Evolutionary conservation across 371 early-diverging fungal genomes (phyloP).

Genomic region (Nematocida major): DNA sequence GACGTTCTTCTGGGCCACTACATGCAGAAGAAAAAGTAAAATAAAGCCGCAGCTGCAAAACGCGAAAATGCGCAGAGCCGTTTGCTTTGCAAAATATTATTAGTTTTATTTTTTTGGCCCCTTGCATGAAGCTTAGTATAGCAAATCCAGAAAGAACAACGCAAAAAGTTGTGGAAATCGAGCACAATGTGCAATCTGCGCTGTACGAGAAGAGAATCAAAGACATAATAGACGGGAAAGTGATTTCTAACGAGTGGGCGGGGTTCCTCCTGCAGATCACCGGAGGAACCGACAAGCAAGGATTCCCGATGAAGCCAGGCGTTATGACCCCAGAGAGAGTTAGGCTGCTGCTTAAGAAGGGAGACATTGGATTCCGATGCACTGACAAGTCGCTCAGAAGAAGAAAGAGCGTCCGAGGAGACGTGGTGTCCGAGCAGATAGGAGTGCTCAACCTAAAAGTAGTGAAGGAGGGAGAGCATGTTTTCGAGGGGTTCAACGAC

Average conservation of each 20-base stretch:
- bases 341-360: conserved; percentile 81
- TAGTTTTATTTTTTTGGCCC: conserved; percentile 51
- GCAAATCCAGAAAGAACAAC: conserved; percentile 95
- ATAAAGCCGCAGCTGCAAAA: background rate
- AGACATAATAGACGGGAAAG: conserved; percentile 84
- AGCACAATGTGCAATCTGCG: conserved; percentile 83
- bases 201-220: conserved; percentile 95
- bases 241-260: conserved; percentile 91
- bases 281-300: conserved; percentile 98
- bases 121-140: conserved; percentile 76
- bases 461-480: conserved; percentile 85
- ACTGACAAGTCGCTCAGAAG: conserved; percentile 92
- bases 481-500: conserved; percentile 91
- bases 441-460: conserved; percentile 82
- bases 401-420: conserved; percentile 96
- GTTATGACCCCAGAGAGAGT: conserved; percentile 83
- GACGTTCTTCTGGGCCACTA: conserved; percentile 39
- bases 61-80: conserved; percentile 3
- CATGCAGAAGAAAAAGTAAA: conserved; percentile 7
- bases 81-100: conserved; percentile 16
- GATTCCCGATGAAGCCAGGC: conserved; percentile 77
- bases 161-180: conserved; percentile 91
- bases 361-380: conserved; percentile 95
- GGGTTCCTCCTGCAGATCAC: conserved; percentile 94
- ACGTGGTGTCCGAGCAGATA: conserved; percentile 88